These are phyloP conservation scores for Linum lewisii DNA, from an alignment of 345 rosid genomes.

Conservation along the genomic window DNA sequence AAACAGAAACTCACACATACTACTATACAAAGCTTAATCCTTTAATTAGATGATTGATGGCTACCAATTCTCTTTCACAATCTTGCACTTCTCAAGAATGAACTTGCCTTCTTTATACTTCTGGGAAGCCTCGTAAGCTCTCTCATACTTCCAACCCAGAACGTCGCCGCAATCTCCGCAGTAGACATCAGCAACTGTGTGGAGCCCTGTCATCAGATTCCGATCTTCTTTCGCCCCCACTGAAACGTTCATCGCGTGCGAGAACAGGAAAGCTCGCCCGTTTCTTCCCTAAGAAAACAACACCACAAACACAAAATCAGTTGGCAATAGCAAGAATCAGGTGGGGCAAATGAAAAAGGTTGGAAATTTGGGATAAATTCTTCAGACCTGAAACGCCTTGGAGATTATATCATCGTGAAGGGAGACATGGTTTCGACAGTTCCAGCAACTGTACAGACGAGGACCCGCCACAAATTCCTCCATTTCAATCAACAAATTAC, in stretches of 20 bases:
- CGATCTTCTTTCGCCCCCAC: constrained; percentile 72
- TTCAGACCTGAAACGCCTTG: constrained; percentile 78
- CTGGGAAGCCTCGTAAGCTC: constrained; percentile 60
- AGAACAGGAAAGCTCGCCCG: constrained; percentile 79
- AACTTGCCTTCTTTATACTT: constrained; percentile 90
- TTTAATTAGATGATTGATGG: constrained; percentile 1
- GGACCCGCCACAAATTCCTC: constrained; percentile 55
- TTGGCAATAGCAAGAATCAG: neutral
- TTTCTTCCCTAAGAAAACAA: constrained; percentile 50
- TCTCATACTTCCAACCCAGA: constrained; percentile 81
- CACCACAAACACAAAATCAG: neutral
- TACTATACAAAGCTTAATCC: too few relatives aligned
- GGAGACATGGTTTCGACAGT: constrained; percentile 76
- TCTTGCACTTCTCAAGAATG: constrained; percentile 72
- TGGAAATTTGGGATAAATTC: too few relatives aligned
- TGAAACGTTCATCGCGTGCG: constrained; percentile 69
- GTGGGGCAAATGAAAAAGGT: neutral
- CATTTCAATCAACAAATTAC: constrained; percentile 25
- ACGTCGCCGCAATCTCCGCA: constrained; percentile 65
- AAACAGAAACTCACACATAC: too few relatives aligned
- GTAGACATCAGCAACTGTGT: constrained; percentile 68
- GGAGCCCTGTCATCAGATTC: constrained; percentile 65
- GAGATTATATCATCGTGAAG: constrained; percentile 87
- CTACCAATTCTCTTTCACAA: constrained; percentile 71
- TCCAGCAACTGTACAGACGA: constrained; percentile 73